Base-by-base conservation (phyloP, 2,329 filamentous ascomycete genomes). In the Phyllosticta capitalensis region DNA sequence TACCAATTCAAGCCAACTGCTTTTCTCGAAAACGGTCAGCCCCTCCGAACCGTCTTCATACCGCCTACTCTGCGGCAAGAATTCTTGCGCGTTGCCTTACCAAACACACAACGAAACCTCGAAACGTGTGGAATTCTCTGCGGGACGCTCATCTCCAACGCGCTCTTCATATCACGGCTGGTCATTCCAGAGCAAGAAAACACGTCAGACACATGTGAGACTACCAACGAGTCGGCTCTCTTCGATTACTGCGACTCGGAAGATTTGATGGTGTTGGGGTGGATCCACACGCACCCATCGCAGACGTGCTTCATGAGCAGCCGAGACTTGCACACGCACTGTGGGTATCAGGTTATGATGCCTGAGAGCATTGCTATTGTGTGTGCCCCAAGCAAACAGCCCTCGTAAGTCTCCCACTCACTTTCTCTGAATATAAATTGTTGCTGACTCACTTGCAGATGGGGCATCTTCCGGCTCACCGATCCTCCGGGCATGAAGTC, bases 281-380 rank as follows among this genome's bases (percentile, higher is more conserved):
- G 94, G 94, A 99, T 99, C 62, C 94, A 99, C 71, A 99, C 94
- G 0, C 94, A 99, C 71, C 94, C 94, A 0, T 90, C 88, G 0
- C 94, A 99, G 75, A 95, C 90, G 0, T 99, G 94, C 73, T 99
- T 99, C 72, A 95, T 99, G 89, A 96, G 90, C 70, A 94, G 88
- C 54, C 81, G 92, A 55, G 94, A 99, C 69, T 71, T 97, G 65
- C 94, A 99, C 70, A 99, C 95, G 0, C 92, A 96, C 69, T 86
- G 87, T 2, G 91, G 91, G 10, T 97, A 96, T 71, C 94, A 99
- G 74, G 86, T 94, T 61, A 96, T 96, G 90, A 83, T 97, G 75
- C 87, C 91, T 0, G 94, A 99, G 78, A 95, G 90, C 67, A 91
- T 99, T 63, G 94, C 94, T 3, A 95, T 99, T 67, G 94, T 99